A percentile compares a stretch with the other conserved stretches of the same genome.
phyloP scores from a whole-genome alignment of 2,329 filamentous ascomycete genomes.

The Fusarium brevicatenulatum region DNA sequence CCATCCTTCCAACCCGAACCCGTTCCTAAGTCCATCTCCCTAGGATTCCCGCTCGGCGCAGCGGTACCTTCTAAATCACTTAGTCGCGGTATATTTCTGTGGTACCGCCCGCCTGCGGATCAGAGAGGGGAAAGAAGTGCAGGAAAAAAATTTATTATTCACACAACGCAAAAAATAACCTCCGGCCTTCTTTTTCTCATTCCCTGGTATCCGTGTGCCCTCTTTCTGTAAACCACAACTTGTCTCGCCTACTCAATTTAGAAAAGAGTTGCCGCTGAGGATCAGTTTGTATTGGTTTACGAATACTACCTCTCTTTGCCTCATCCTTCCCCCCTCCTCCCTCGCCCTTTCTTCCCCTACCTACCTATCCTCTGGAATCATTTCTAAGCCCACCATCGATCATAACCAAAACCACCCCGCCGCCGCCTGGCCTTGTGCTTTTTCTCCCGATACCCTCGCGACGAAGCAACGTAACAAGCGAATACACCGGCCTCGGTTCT shows the following conservation, averaged over 20 bases:
- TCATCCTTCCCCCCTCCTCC: neutral
- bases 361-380: constrained; percentile 6
- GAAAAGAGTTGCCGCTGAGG: constrained; percentile 43
- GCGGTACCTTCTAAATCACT: constrained; percentile 35
- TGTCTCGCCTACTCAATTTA: constrained; percentile 44
- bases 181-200: constrained; percentile 46
- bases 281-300: constrained; percentile 21
- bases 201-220: constrained; percentile 42
- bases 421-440: constrained; percentile 19
- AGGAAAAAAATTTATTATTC: constrained; percentile 56
- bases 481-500: constrained; percentile 8
- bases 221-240: constrained; percentile 44
- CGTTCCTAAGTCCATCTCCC: constrained; percentile 10
- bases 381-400: constrained; percentile 5
- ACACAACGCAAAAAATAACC: constrained; percentile 53
- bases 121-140: constrained; percentile 42
- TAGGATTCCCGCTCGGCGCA: constrained; percentile 37
- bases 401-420: constrained; percentile 27
- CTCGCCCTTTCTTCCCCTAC: constrained; percentile 20
- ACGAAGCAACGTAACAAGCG: constrained; percentile 29
- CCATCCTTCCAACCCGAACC: constrained; percentile 24
- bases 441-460: constrained; percentile 25
- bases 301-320: neutral
- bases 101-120: constrained; percentile 28
- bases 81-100: constrained; percentile 25